Percentiles rank a stretch among this genome's conserved stretches.
These are phyloP conservation scores for Termitomyces eurrhizus DNA, from an alignment of 768 basidiomycete genomes.

Conservation along the genomic window DNA sequence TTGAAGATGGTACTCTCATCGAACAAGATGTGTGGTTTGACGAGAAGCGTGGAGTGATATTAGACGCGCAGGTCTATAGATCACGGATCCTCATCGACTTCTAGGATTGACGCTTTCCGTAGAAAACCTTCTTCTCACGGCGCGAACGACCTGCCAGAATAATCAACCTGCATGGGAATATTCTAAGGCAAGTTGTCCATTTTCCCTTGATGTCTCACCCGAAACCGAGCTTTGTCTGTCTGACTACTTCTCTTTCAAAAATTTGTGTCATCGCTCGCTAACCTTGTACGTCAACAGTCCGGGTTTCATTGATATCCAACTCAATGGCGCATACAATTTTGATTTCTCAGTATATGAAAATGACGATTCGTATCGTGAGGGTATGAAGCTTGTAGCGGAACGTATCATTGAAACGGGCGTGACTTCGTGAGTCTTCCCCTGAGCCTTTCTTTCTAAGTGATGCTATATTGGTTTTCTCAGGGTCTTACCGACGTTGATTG, in stretches of 20 bases:
- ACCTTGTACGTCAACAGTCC: slow-evolving; percentile 43
- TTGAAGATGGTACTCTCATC: slow-evolving; percentile 73
- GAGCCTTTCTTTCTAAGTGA: not conserved
- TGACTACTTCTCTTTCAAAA: not conserved
- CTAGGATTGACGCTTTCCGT: slow-evolving; percentile 9
- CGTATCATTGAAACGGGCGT: slow-evolving; percentile 85
- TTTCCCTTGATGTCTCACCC: not conserved
- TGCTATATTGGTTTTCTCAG: slow-evolving; percentile 31
- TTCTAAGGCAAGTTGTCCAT: slow-evolving; percentile 51
- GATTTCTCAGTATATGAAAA: slow-evolving; percentile 84
- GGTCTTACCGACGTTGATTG: slow-evolving; percentile 68
- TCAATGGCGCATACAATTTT: slow-evolving; percentile 87
- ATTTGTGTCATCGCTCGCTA: not conserved
- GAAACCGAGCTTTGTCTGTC: not conserved
- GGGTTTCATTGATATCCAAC: slow-evolving; percentile 83
- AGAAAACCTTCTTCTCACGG: slow-evolving; percentile 66
- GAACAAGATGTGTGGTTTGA: slow-evolving; percentile 83
- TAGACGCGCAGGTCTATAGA: slow-evolving; percentile 64
- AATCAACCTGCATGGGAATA: slow-evolving; percentile 72
- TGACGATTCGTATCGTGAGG: slow-evolving; percentile 62
- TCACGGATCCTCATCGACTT: not conserved
- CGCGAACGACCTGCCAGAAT: slow-evolving; percentile 57
- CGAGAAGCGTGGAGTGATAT: slow-evolving; percentile 63
- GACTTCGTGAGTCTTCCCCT: slow-evolving; percentile 60
- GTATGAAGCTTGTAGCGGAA: slow-evolving; percentile 67